phyloP scores from a whole-genome alignment of 768 basidiomycete species.

The Tylopilus felleus region DNA sequence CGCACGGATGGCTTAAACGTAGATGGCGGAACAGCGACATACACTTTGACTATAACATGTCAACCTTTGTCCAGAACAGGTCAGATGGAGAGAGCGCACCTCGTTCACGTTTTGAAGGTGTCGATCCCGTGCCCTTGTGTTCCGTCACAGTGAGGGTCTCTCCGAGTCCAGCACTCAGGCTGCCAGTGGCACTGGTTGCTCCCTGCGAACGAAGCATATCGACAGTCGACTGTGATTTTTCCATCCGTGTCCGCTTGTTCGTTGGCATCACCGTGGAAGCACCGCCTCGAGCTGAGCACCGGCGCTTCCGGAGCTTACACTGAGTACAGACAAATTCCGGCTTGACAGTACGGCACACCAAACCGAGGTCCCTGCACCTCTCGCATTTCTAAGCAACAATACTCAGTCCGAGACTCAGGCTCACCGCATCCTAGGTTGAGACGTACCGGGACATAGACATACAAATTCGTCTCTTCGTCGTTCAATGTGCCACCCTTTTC shows the following conservation, averaged over 20 bases:
- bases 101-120: neutral
- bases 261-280: neutral
- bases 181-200: neutral
- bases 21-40: neutral
- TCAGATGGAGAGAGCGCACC: neutral
- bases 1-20: neutral
- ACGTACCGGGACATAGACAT: constrained; percentile 5
- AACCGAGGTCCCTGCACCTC: no score
- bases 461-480: neutral
- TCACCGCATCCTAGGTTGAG: no score
- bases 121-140: neutral
- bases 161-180: neutral
- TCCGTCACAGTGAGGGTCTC: neutral
- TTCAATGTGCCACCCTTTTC: neutral
- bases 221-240: neutral
- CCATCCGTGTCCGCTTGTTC: neutral
- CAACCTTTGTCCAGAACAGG: neutral
- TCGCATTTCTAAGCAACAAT: neutral
- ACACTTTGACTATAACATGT: no score
- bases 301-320: neutral
- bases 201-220: neutral
- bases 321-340: neutral
- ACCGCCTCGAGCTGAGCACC: constrained; percentile 1
- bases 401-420: neutral
- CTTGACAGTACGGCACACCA: neutral